Conservation (phyloP, 192 early-diverging fungal species). For the Chytriomyces sp. region DNA sequence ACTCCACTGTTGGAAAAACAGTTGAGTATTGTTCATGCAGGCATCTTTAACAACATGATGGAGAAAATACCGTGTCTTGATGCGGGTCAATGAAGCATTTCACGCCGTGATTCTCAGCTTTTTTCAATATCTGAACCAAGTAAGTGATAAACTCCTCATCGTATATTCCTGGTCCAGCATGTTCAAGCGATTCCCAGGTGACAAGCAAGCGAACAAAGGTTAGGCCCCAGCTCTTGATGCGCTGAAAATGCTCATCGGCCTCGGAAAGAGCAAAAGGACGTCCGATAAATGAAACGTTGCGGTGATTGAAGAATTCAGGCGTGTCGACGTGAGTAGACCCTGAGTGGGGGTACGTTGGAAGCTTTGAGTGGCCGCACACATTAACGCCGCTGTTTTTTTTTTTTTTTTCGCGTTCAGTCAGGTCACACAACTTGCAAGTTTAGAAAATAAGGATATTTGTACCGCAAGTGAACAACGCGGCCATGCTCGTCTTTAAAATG, state of each 20-base stretch:
- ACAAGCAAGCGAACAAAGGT: constrained; percentile 79
- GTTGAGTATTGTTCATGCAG: background rate
- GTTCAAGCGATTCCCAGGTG: constrained; percentile 84
- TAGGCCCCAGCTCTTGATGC: constrained; percentile 77
- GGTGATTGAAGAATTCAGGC: constrained; percentile 69
- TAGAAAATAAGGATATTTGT: background rate
- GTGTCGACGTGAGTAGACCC: constrained; percentile 67
- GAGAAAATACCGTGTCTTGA: constrained; percentile 73
- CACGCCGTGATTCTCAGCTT: constrained; percentile 76
- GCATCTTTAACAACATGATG: constrained; percentile 2
- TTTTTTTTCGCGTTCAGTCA: constrained; percentile 45
- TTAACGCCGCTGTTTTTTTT: constrained; percentile 69
- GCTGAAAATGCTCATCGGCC: constrained; percentile 74
- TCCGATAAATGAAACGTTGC: constrained; percentile 76
- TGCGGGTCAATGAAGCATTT: constrained; percentile 88
- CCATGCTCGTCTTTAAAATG: constrained; percentile 48
- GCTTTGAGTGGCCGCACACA: constrained; percentile 76
- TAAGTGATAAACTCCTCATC: constrained; percentile 85
- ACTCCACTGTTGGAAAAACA: constrained; percentile 47
- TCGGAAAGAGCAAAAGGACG: constrained; percentile 78
- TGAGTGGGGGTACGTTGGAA: constrained; percentile 70
- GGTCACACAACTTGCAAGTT: background rate
- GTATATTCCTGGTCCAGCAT: constrained; percentile 79
- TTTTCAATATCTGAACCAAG: constrained; percentile 64
- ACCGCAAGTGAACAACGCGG: constrained; percentile 43